Percentiles rank a stretch among this genome's conserved stretches.
phyloP scores from a whole-genome alignment of 2,329 filamentous ascomycete genomes.

The Teratosphaeria viscida region DNA sequence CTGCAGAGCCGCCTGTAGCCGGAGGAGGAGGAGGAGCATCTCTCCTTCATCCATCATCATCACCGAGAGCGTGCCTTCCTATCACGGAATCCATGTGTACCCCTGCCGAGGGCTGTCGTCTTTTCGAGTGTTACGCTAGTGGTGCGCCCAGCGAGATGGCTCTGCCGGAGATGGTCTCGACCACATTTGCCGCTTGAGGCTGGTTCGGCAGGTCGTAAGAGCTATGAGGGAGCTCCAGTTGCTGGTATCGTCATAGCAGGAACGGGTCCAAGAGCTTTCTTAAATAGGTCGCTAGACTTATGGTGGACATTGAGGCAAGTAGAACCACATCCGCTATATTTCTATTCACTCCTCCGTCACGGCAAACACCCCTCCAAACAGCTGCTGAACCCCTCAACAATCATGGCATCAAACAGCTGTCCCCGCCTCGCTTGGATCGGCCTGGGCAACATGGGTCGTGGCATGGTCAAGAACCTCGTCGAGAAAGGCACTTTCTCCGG shows the following conservation, averaged over 20 bases:
- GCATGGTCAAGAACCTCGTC: slow-evolving; percentile 75
- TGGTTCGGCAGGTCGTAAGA: background rate
- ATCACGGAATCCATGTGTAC: background rate
- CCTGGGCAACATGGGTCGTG: slow-evolving; percentile 78
- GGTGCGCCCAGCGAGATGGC: background rate
- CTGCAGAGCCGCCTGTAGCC: background rate
- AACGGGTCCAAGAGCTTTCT: background rate
- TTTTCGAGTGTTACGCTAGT: background rate
- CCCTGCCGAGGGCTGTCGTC: too few relatives aligned
- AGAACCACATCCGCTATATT: background rate
- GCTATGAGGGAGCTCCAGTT: background rate
- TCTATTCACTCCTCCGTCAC: background rate
- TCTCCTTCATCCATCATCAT: background rate
- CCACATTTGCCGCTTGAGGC: background rate
- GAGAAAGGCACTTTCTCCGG: slow-evolving; percentile 62
- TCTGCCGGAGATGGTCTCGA: background rate
- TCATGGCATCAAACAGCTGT: background rate
- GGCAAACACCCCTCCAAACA: background rate
- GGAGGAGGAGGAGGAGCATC: background rate
- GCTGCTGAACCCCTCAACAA: background rate
- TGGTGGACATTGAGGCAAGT: background rate
- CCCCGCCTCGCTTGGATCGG: slow-evolving; percentile 62
- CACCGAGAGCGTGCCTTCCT: background rate
- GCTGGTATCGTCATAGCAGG: background rate
- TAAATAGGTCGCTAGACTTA: background rate